Evolutionary conservation across 2,329 filamentous ascomycete genomes (phyloP).

Genomic region (Diplodia corticola): DNA sequence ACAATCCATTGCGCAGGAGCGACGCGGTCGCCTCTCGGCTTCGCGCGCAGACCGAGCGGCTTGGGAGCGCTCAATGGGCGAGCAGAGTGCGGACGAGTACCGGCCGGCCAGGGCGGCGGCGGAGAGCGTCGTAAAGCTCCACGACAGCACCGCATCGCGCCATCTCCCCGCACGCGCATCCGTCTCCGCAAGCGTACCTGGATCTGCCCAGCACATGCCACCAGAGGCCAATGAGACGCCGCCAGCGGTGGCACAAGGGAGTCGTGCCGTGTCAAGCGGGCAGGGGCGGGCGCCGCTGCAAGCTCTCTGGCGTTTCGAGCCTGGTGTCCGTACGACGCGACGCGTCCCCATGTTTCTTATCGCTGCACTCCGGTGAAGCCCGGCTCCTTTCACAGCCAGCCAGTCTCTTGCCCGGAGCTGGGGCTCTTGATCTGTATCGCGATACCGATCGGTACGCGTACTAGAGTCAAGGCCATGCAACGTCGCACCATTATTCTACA

Average conservation of each 20-base stretch:
- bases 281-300: neutral
- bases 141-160: neutral
- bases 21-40: too few species aligned
- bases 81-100: neutral
- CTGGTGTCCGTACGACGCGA: neutral
- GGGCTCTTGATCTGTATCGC: neutral
- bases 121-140: neutral
- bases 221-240: neutral
- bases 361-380: neutral
- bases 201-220: neutral
- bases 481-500: too few species aligned
- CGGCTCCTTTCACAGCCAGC: neutral
- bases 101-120: neutral
- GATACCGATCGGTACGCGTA: neutral
- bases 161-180: neutral
- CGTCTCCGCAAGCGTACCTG: neutral
- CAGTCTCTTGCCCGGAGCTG: neutral
- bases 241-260: neutral
- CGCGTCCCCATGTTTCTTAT: neutral
- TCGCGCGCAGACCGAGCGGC: neutral
- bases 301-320: neutral
- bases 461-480: neutral
- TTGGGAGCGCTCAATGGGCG: neutral
- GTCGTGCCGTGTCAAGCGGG: neutral
- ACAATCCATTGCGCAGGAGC: neutral